Conservation (phyloP, 768 basidiomycete genomes). For the Suillus subluteus region DNA sequence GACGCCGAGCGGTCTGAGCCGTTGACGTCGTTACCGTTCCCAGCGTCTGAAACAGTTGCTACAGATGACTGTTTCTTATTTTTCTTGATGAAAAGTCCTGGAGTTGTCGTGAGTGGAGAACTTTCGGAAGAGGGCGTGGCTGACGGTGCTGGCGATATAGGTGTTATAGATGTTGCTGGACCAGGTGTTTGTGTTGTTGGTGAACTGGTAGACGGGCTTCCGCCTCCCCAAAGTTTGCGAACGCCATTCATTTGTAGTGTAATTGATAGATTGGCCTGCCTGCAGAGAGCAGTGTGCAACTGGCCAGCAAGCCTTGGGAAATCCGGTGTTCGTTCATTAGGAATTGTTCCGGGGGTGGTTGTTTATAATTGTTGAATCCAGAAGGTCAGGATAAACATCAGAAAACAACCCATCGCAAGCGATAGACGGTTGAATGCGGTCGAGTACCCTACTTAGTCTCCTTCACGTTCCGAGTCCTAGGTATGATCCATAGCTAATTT, state of each 20-base stretch:
- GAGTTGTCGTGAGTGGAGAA: constrained; percentile 26
- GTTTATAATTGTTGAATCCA: constrained; percentile 3
- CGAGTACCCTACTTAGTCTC: no score
- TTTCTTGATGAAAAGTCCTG: constrained; percentile 54
- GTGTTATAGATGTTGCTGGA: constrained; percentile 18
- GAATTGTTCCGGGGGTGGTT: not conserved
- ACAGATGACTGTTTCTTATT: constrained; percentile 42
- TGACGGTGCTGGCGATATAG: constrained; percentile 25
- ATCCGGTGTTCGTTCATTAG: not conserved
- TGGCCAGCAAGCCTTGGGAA: constrained; percentile 8
- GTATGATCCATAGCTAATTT: no score
- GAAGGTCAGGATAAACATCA: not conserved
- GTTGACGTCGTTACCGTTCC: constrained; percentile 22
- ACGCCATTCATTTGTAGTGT: constrained; percentile 56
- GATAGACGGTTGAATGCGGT: not conserved
- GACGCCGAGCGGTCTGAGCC: constrained; percentile 30
- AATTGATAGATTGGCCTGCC: constrained; percentile 34
- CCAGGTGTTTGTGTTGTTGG: constrained; percentile 28
- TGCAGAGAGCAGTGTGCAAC: not conserved
- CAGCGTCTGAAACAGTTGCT: constrained; percentile 22
- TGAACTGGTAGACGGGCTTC: constrained; percentile 33
- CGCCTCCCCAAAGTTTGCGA: constrained; percentile 61
- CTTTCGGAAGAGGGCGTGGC: not conserved
- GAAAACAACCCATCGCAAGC: constrained; percentile 4
- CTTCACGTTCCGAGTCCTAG: no score